These are phyloP conservation scores for Saccharomycopsis capsularis DNA, from an alignment of 805 yeast species.

Conservation along the genomic window DNA sequence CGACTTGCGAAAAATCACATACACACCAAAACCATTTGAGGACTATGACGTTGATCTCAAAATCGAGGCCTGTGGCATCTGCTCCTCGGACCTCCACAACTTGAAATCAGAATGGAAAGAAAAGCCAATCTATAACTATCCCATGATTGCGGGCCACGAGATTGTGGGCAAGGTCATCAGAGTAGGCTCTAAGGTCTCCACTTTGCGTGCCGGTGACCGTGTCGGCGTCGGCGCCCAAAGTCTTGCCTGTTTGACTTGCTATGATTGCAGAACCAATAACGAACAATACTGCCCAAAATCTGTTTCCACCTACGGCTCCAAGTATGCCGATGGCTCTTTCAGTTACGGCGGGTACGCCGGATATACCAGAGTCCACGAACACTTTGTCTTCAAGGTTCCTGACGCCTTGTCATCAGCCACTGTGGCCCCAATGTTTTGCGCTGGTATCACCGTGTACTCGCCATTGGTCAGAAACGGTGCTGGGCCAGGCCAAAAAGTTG, in stretches of 20 bases:
- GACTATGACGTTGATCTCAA: conserved; percentile 46
- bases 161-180: conserved; percentile 52
- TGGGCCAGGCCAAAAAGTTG: conserved; percentile 45
- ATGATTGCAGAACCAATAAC: conserved; percentile 46
- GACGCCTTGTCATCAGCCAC: conserved; percentile 41
- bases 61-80: conserved; percentile 56
- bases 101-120: conserved; percentile 16
- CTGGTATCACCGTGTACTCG: conserved; percentile 66
- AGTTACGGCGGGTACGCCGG: conserved; percentile 68
- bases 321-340: conserved; percentile 39
- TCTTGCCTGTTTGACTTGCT: conserved; percentile 54
- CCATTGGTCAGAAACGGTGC: conserved; percentile 51
- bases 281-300: conserved; percentile 48
- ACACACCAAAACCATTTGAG: conserved; percentile 14
- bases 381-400: conserved; percentile 60
- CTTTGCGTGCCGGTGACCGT: conserved; percentile 57
- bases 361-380: conserved; percentile 56
- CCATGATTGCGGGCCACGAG: conserved; percentile 57
- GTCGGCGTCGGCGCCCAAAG: conserved; percentile 78
- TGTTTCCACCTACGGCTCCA: conserved; percentile 45
- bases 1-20: conserved; percentile 13
- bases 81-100: conserved; percentile 46
- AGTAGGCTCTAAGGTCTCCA: conserved; percentile 50
- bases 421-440: conserved; percentile 73
- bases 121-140: conserved; percentile 8